Conservation (phyloP, 768 basidiomycete species). For the Kwoniella sp. region DNA sequence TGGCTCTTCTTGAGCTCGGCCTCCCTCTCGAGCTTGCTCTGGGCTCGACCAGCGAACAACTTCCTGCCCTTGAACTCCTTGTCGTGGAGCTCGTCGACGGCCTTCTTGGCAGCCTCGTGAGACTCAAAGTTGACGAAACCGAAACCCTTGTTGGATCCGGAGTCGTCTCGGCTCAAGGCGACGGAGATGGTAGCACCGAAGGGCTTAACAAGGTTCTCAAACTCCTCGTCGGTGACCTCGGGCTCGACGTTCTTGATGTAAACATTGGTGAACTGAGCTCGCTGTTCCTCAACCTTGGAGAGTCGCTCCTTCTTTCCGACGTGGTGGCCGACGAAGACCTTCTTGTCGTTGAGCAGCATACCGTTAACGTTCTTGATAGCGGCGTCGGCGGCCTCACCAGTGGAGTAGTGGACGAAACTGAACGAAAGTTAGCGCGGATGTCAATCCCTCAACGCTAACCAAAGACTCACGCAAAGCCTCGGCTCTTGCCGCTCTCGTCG, state of each 20-base stretch:
- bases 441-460: background rate
- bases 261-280: constrained; percentile 94
- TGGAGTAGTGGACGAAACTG: constrained; percentile 97
- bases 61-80: constrained; percentile 79
- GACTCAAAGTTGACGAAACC: constrained; percentile 96
- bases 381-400: constrained; percentile 88
- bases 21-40: constrained; percentile 98
- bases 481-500: constrained; percentile 91
- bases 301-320: constrained; percentile 98
- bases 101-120: constrained; percentile 88
- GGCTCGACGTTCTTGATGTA: constrained; percentile 96
- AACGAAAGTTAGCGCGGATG: background rate
- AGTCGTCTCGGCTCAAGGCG: constrained; percentile 77
- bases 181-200: constrained; percentile 89
- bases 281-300: constrained; percentile 98
- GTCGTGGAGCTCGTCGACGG: constrained; percentile 88
- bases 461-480: constrained; percentile 70
- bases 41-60: constrained; percentile 92
- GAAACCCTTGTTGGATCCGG: constrained; percentile 89
- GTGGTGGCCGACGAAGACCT: constrained; percentile 97
- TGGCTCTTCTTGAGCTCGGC: constrained; percentile 88
- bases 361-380: constrained; percentile 99
- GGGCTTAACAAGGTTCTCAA: constrained; percentile 72
- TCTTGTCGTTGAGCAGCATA: constrained; percentile 99
- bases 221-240: constrained; percentile 81